A percentile compares a stretch with the other conserved stretches of the same genome.
Evolutionary conservation across 2,329 filamentous ascomycete species (phyloP).

Genomic region (Fusarium sp.): DNA sequence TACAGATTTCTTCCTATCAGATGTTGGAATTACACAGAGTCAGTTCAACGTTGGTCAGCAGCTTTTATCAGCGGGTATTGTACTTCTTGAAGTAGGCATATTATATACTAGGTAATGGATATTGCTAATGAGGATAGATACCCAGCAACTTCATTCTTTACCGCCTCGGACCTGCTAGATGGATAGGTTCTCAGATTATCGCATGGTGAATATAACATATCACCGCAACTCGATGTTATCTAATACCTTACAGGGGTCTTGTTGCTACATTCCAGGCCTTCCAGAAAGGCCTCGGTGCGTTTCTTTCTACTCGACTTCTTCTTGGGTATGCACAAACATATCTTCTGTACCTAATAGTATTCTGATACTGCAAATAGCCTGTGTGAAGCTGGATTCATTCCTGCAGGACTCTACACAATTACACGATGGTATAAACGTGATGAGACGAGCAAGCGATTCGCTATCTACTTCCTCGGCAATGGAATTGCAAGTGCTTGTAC

Average conservation of each 20-base stretch:
- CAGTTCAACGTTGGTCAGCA: slow-evolving; percentile 15
- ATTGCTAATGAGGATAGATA: slow-evolving; percentile 4
- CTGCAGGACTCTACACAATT: slow-evolving; percentile 61
- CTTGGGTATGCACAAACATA: slow-evolving; percentile 23
- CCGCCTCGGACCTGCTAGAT: slow-evolving; percentile 5
- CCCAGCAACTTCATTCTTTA: slow-evolving; percentile 14
- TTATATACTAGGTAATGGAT: too few species aligned
- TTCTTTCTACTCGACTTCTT: slow-evolving; percentile 56
- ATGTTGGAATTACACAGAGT: slow-evolving; percentile 58
- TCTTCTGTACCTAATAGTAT: not conserved
- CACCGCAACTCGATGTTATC: not conserved
- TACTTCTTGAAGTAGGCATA: slow-evolving; percentile 4
- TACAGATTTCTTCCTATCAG: slow-evolving; percentile 49
- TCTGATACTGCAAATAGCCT: slow-evolving; percentile 7
- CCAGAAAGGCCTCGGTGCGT: slow-evolving; percentile 50
- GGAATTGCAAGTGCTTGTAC: slow-evolving; percentile 54
- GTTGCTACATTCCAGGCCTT: slow-evolving; percentile 54
- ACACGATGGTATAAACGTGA: slow-evolving; percentile 62
- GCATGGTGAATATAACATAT: slow-evolving; percentile 48
- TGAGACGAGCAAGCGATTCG: slow-evolving; percentile 61
- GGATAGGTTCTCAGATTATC: slow-evolving; percentile 38
- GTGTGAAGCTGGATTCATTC: slow-evolving; percentile 53
- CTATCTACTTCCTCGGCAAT: slow-evolving; percentile 61
- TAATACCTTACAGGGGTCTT: slow-evolving; percentile 50
- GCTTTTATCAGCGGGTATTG: slow-evolving; percentile 5